Evolutionary conservation across 306 rosid genomes (phyloP), one percentile per base, ranked within the genome.

Genomic region (Corylus heterophylla): DNA sequence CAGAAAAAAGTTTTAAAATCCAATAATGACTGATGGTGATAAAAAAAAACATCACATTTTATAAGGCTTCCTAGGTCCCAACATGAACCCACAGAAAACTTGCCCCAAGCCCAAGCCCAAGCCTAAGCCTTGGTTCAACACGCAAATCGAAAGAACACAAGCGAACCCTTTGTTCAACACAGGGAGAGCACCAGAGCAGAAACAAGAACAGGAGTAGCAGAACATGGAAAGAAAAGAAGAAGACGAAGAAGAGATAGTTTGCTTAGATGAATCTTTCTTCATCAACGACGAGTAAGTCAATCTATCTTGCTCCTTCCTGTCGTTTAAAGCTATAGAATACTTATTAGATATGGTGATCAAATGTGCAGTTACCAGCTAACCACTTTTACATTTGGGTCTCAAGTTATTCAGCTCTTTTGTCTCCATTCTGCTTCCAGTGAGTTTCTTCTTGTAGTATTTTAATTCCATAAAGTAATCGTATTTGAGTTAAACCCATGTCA

Each of bases 371-470:
- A 94, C 88, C 86, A 85, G 93, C 88, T 94, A 29, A 90, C 92
- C 5, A 80, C 86, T 10, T 94, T 92, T 81, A 86, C 91, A 10
- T 94, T 92, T 76, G 98, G 97, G 13, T 92, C 97, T 81, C 94
- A 88, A 78, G 85, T 83, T 7, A 83, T 94, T 77, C 80, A 91
- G 74, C 93, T 90, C 66, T 86, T 86, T 55, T 94, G 97, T 78
- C 93, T 92, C 47, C 92, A 88, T 25, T 87, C 97, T 66, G 98
- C 97, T 84, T 94, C 97, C 17, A 92, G 97, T 94, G 83, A 87
- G 95, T 86, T 78, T 63, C 52, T 50, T 58, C 29, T 62, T 35
- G 20, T n/a, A 37, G 7, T 2, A 11, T 3, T 77, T 37, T 44
- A 13, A 4, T 68, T 56, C 44, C 14, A n/a, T 42, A 16, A 5